A percentile compares a stretch with the other conserved stretches of the same genome.
Conservation (phyloP, 129 eudicot species). For the Artemisia tridentata region DNA sequence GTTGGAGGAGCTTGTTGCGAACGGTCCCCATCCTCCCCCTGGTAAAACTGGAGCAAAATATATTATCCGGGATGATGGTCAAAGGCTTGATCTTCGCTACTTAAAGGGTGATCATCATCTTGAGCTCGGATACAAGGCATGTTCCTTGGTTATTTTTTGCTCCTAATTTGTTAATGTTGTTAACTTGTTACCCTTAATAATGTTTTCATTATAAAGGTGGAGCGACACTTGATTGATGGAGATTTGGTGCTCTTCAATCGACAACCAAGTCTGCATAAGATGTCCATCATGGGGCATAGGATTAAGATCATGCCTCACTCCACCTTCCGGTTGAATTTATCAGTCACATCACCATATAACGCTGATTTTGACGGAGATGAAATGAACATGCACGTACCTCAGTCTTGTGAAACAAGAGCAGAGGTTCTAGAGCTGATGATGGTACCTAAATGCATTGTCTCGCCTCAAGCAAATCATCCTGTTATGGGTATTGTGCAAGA, state of each 20-base stretch:
- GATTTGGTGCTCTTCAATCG: constrained; percentile 91
- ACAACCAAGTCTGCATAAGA: constrained; percentile 96
- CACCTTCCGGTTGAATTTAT: constrained; percentile 70
- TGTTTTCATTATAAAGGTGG: constrained; percentile 44
- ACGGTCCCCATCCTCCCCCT: constrained; percentile 99
- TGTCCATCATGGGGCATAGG: constrained; percentile 98
- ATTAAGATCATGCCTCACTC: constrained; percentile 97
- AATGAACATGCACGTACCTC: constrained; percentile 99
- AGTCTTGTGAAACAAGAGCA: constrained; percentile 93
- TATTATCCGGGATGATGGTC: constrained; percentile 95
- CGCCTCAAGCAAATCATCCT: constrained; percentile 91
- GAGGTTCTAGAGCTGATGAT: constrained; percentile 93
- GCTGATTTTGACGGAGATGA: constrained; percentile 99
- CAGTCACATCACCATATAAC: constrained; percentile 94
- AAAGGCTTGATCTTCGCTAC: constrained; percentile 98
- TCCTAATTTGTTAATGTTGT: not conserved
- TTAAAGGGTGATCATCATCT: constrained; percentile 93
- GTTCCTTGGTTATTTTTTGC: constrained; percentile 9
- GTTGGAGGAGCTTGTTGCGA: constrained; percentile 91
- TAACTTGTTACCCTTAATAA: not conserved
- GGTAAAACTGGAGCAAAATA: constrained; percentile 98
- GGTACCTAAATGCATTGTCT: constrained; percentile 99
- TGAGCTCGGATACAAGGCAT: constrained; percentile 88
- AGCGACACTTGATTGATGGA: constrained; percentile 90
- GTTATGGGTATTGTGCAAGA: constrained; percentile 99